Percentiles rank a stretch among this genome's conserved stretches.
Evolutionary conservation across 805 yeast species (phyloP).

Genomic region (Saturnispora besseyi): DNA sequence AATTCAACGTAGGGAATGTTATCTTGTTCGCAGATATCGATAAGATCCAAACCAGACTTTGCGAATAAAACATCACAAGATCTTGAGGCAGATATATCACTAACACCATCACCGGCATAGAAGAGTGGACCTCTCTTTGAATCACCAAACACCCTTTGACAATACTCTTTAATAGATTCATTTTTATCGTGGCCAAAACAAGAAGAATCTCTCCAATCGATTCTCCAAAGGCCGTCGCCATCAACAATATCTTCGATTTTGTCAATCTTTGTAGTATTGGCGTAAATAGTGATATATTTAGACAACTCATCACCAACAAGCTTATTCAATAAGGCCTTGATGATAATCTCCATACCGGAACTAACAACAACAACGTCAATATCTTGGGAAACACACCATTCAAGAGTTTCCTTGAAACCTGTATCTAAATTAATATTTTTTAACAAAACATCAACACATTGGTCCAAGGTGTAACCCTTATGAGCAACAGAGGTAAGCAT

Average conservation of each 20-base stretch:
- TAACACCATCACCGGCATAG: slow-evolving; percentile 97
- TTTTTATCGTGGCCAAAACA: slow-evolving; percentile 95
- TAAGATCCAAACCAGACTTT: slow-evolving; percentile 82
- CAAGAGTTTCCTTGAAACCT: slow-evolving; percentile 75
- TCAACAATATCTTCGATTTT: slow-evolving; percentile 54
- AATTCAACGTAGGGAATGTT: slow-evolving; percentile 80
- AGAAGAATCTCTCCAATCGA: slow-evolving; percentile 76
- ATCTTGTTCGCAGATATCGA: slow-evolving; percentile 74
- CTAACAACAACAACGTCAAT: slow-evolving; percentile 85
- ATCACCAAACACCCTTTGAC: slow-evolving; percentile 20
- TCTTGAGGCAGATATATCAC: slow-evolving; percentile 89
- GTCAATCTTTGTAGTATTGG: slow-evolving; percentile 60
- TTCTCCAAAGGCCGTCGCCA: slow-evolving; percentile 56
- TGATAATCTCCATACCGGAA: slow-evolving; percentile 90
- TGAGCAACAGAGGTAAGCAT: slow-evolving; percentile 78
- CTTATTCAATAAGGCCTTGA: slow-evolving; percentile 61
- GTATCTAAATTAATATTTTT: slow-evolving; percentile 73
- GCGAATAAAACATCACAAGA: slow-evolving; percentile 93
- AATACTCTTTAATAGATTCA: slow-evolving; percentile 53
- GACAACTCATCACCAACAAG: slow-evolving; percentile 57
- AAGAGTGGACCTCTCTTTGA: slow-evolving; percentile 54
- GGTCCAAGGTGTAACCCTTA: slow-evolving; percentile 41
- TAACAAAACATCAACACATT: slow-evolving; percentile 66
- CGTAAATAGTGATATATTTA: slow-evolving; percentile 64
- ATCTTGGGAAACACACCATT: slow-evolving; percentile 62